Evolutionary conservation across 352 stramenopile genomes (phyloP), one percentile per base, ranked within the genome.

Genomic region (Phytophthora lateralis): DNA sequence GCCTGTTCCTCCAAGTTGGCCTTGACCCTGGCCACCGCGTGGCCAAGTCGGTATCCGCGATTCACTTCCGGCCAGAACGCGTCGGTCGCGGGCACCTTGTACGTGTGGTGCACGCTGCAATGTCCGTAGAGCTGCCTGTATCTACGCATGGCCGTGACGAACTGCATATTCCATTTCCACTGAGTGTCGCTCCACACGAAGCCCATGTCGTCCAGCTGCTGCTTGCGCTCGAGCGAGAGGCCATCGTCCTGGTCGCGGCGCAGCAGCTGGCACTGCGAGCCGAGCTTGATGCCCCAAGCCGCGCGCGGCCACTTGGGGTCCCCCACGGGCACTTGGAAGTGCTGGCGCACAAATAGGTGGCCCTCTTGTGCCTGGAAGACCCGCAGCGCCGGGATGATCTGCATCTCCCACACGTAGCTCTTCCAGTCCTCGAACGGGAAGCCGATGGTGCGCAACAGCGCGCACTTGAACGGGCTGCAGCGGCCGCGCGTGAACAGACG

Each of bases 301-400:
- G 89, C 76, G 26, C 90, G 71, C 49, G 93, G 90, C 88, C 91
- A 98, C 14, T 78, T 76, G 10, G 71, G 29, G 50, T 87, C 74
- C 41, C 83, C 69, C 12, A 73, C 38, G 2, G 91, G 91, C 7
- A 98, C 84, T 32, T 86, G 76, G 66, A 97, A 98, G 24, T 76
- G 68, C 53, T 97, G 90, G 18, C 90, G 90, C 12, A 98, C 90
- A 35, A 97, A 89, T 26, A 98, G 69, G 67, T 98, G 91, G n/a
- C 93, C 93, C 50, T 97, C 80, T 6, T 91, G 61, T 34, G 92
- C 63, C 46, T 91, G 87, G 65, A 95, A 98, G 2, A 73, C 64
- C 14, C 78, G 27, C 9, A 98, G 77, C 9, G 90, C 89, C 48
- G 77, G 78, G 44, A 91, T 48, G n/a, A 87, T 75, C 54, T 90